Percentiles rank a stretch among this genome's conserved stretches.
Evolutionary conservation across 345 rosid genomes (phyloP).

Genomic region (Bruguiera sexangula): DNA sequence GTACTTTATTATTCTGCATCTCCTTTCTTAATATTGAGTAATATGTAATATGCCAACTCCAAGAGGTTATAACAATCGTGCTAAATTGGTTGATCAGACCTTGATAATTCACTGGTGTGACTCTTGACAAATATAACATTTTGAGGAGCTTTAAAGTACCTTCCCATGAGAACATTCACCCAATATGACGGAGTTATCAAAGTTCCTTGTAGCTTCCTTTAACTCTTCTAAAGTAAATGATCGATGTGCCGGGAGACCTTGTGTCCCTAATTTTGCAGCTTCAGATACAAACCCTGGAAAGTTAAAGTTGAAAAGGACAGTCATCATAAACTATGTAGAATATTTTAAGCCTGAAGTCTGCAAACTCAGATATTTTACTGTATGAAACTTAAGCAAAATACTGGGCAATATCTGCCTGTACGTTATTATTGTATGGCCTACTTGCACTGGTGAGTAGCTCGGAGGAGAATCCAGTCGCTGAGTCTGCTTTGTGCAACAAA

Average conservation of each 20-base stretch:
- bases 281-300: conserved; percentile 35
- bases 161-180: conserved; percentile 46
- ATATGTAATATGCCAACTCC: neutral
- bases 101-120: neutral
- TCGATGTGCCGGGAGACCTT: conserved; percentile 35
- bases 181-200: conserved; percentile 32
- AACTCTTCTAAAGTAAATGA: conserved; percentile 42
- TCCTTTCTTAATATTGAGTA: neutral
- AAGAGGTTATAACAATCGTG: neutral
- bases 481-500: conserved; percentile 42
- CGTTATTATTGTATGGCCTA: conserved; percentile 26
- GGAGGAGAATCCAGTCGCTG: conserved; percentile 46
- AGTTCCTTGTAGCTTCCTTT: conserved; percentile 43
- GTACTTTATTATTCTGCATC: neutral
- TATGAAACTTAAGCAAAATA: neutral
- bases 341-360: too few species aligned
- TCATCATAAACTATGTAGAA: neutral
- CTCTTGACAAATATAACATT: neutral
- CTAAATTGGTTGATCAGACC: neutral
- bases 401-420: conserved; percentile 1
- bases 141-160: conserved; percentile 27
- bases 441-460: conserved; percentile 57
- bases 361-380: neutral
- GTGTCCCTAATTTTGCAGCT: conserved; percentile 28
- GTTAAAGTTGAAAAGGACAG: neutral